Evolutionary conservation across 2,329 filamentous ascomycete genomes (phyloP).

Genomic region (Curvularia lunata): DNA sequence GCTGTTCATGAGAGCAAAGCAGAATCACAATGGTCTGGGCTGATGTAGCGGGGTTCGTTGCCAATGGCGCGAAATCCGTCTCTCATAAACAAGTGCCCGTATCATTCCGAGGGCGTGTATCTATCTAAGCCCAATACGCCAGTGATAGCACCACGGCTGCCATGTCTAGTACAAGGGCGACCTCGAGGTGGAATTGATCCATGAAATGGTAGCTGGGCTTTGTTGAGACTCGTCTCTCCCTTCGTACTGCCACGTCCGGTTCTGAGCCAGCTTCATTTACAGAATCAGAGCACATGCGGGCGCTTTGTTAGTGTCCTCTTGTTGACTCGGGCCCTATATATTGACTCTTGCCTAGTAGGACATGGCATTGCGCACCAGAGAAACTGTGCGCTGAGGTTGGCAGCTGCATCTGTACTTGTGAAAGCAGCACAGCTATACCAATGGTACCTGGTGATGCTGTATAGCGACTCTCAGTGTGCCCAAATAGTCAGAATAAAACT

Average conservation of each 20-base stretch:
- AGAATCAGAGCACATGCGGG: background rate
- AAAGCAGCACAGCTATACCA: too few relatives aligned
- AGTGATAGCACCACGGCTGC: background rate
- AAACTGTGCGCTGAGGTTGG: background rate
- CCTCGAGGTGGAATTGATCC: background rate
- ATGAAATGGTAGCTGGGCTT: background rate
- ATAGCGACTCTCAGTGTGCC: too few relatives aligned
- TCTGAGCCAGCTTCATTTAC: constrained; percentile 9
- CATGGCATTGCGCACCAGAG: constrained; percentile 11
- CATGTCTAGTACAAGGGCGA: background rate
- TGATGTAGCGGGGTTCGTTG: constrained; percentile 21
- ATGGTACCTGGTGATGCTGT: too few relatives aligned
- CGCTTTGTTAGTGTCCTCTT: constrained; percentile 6
- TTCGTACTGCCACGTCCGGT: background rate
- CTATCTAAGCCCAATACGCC: background rate
- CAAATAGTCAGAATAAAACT: too few relatives aligned
- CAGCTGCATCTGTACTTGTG: too few relatives aligned
- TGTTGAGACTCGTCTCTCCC: constrained; percentile 7
- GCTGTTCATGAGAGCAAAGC: constrained; percentile 46
- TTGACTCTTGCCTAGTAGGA: constrained; percentile 10
- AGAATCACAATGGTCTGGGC: constrained; percentile 42
- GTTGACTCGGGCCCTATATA: constrained; percentile 6
- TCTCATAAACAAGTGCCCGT: background rate
- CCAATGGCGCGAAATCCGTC: background rate
- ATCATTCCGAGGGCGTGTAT: background rate